phyloP scores from a whole-genome alignment of 352 stramenopile genomes.

The Aphanomyces euteiches region DNA sequence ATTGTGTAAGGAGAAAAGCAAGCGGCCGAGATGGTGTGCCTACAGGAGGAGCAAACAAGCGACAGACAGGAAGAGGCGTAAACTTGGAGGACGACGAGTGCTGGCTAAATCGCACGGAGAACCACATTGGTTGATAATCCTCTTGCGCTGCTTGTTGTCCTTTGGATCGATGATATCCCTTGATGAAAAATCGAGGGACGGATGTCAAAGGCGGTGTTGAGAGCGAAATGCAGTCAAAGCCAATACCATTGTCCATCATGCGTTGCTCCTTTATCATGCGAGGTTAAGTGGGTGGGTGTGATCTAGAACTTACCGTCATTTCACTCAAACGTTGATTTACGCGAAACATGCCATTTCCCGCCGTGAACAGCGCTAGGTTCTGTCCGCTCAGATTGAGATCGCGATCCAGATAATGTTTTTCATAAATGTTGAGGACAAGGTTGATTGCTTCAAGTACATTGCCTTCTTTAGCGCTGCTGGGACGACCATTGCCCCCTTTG shows the following conservation, averaged over 20 bases:
- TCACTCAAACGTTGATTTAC: constrained; percentile 93
- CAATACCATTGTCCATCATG: constrained; percentile 99
- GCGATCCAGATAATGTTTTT: constrained; percentile 98
- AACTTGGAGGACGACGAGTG: constrained; percentile 1
- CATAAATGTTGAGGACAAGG: constrained; percentile 97
- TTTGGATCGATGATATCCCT: constrained; percentile 20
- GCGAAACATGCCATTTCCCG: constrained; percentile 95
- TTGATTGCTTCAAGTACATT: constrained; percentile 99
- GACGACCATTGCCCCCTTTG: constrained; percentile 41
- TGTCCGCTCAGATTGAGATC: constrained; percentile 95
- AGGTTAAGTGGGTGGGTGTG: no score
- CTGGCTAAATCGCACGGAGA: constrained; percentile 24
- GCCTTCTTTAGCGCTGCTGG: constrained; percentile 72
- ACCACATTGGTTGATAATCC: constrained; percentile 1
- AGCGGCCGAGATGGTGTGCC: constrained; percentile 15
- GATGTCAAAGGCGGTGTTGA: constrained; percentile 95
- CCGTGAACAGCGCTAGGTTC: constrained; percentile 93
- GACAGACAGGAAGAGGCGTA: constrained; percentile 23
- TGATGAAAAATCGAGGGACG: constrained; percentile 96
- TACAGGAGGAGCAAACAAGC: constrained; percentile 20
- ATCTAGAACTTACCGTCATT: constrained; percentile 67
- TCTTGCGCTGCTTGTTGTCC: background rate
- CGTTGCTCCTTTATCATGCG: constrained; percentile 79
- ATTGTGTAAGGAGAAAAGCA: constrained; percentile 25
- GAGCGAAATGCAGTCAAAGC: constrained; percentile 96